phyloP scores from a whole-genome alignment of 495 filamentous ascomycete species.

The Penicillium longicatenatum region DNA sequence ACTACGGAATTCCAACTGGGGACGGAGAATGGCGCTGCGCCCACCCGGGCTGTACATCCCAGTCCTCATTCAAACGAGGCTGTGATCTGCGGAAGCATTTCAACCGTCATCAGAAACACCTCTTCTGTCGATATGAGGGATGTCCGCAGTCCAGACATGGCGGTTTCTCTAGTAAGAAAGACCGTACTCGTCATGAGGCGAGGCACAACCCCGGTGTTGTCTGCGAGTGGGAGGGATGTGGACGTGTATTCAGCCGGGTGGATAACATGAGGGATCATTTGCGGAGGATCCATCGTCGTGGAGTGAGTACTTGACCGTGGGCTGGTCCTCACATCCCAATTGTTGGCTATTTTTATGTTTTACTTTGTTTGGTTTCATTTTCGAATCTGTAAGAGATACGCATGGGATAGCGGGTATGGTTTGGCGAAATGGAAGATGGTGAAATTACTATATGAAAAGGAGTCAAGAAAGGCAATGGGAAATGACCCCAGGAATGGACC shows the following conservation, averaged over 20 bases:
- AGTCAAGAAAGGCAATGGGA: background rate
- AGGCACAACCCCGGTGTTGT: conserved; percentile 61
- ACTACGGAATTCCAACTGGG: conserved; percentile 33
- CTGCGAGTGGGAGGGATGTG: conserved; percentile 61
- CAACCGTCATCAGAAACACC: conserved; percentile 61
- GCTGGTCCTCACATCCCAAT: too few species aligned
- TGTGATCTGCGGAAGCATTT: conserved; percentile 68
- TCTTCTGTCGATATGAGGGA: conserved; percentile 63
- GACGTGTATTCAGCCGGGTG: conserved; percentile 60
- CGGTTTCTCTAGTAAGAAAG: conserved; percentile 67
- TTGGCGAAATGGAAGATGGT: conserved; percentile 5
- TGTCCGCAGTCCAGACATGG: conserved; percentile 58
- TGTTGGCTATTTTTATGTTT: background rate
- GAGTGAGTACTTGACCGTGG: conserved; percentile 14
- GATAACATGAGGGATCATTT: conserved; percentile 68
- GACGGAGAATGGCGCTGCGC: conserved; percentile 56
- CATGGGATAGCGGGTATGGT: conserved; percentile 8
- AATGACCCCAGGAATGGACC: background rate
- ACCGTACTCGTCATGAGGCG: conserved; percentile 61
- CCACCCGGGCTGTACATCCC: conserved; percentile 58
- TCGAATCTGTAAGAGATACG: conserved; percentile 2
- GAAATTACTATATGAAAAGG: background rate
- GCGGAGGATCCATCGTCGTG: conserved; percentile 45
- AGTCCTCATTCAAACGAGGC: conserved; percentile 57
- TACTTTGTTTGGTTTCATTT: conserved; percentile 1